Base-by-base conservation (phyloP, 306 rosid genomes). In the Sicyos edulis region DNA sequence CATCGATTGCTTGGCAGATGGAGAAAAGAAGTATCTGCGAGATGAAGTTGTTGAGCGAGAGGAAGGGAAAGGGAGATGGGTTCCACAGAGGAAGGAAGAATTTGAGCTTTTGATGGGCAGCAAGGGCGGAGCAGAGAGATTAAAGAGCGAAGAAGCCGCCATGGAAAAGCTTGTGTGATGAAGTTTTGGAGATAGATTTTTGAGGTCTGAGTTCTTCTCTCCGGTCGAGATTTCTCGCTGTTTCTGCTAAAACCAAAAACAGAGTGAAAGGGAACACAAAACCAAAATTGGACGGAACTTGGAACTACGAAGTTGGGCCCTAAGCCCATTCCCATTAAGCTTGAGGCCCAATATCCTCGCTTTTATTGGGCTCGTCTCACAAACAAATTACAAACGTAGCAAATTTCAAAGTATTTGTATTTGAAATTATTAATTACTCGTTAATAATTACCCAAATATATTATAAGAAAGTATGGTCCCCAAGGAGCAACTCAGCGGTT, bases 71-170 rank as follows among this genome's bases (percentile, higher is more conserved):
- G 74, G 67, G 54, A 82, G 82, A 68, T 77, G 84, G 17, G 87
- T 80, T 67, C 92, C 97, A 29, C 76, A 74, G 58, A 86, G 79
- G 61, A 85, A 87, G 47, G 88, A 74, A 3, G 85, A 83, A 26
- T 74, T 86, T 4, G 78, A 70, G 62, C 54, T 20, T 55, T 81
- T 78, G 57, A 75, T 11, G 64, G 75, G 54, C 15, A 78, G 63
- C 4, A 86, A 57, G 13, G 80, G 62, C 6, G 86, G 74, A 53
- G 84, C 61, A 45, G 92, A 80, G 54, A 83, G 82, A 6, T 80
- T 71, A 14, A 62, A 75, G 58, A 76, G 80, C 13, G 87, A 57
- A 77, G 96, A 83, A n/a, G 95, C 81, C 12, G 96, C 85, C 95
- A 86, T 89, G 59, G 79, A 80, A 64, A 52, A 19, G 54, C 40